Percentiles rank a stretch among this genome's conserved stretches.
Evolutionary conservation across 148 eudicot genomes (phyloP).

Genomic region (Camellia lanceoleosa): DNA sequence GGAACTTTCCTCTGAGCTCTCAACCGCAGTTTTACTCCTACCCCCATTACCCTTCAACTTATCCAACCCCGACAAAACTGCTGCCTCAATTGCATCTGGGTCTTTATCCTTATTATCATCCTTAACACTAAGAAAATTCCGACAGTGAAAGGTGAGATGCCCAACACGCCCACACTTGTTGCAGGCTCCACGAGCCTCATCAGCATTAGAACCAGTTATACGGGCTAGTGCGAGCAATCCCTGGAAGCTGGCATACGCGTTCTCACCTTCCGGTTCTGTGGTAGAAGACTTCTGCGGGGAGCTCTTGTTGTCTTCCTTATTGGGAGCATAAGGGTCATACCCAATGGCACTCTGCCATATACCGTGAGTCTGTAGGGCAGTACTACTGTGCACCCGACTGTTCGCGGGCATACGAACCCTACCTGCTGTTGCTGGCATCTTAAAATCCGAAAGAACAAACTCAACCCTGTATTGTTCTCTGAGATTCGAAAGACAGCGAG

Average conservation of each 20-base stretch:
- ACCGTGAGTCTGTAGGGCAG: constrained; percentile 95
- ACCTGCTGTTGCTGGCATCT: constrained; percentile 99
- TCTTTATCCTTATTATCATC: constrained; percentile 60
- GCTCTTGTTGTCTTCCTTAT: constrained; percentile 60
- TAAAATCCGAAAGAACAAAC: constrained; percentile 29
- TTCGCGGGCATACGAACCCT: constrained; percentile 99
- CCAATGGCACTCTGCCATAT: constrained; percentile 96
- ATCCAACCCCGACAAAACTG: constrained; percentile 66
- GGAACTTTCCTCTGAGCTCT: constrained; percentile 60
- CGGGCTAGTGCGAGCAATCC: constrained; percentile 83
- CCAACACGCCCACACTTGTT: constrained; percentile 98
- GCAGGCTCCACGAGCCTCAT: constrained; percentile 93
- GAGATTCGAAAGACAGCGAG: background rate
- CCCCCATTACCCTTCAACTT: constrained; percentile 60
- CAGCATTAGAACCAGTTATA: constrained; percentile 60
- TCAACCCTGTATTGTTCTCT: constrained; percentile 3
- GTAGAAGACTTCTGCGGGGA: constrained; percentile 38
- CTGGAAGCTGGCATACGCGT: constrained; percentile 82
- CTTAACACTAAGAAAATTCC: constrained; percentile 81
- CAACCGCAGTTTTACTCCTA: constrained; percentile 39
- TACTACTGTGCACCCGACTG: constrained; percentile 95
- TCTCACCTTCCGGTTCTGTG: constrained; percentile 58
- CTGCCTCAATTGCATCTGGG: constrained; percentile 52
- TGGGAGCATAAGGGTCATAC: constrained; percentile 96
- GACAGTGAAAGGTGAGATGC: constrained; percentile 85